These are phyloP conservation scores for Hemisphaericaspora subhashii DNA, from an alignment of 1,139 yeast species.

Conservation along the genomic window DNA sequence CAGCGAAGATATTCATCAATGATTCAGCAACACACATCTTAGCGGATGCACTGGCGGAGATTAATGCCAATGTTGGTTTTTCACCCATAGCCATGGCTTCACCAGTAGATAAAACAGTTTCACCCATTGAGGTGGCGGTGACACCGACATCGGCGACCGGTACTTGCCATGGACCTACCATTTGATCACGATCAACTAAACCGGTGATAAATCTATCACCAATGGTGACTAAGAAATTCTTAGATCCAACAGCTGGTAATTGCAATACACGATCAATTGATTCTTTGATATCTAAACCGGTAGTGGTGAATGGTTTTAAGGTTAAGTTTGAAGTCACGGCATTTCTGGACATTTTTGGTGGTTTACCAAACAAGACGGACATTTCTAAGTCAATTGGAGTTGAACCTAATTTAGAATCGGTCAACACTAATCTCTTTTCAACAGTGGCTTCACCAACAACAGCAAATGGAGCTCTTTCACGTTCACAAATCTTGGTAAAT, in stretches of 20 bases:
- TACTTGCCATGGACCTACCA: constrained; percentile 99
- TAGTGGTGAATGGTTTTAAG: constrained; percentile 48
- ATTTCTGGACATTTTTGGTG: constrained; percentile 90
- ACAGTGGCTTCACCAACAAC: constrained; percentile 94
- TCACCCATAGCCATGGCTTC: constrained; percentile 99
- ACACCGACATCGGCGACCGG: constrained; percentile 99
- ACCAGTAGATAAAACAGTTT: constrained; percentile 69
- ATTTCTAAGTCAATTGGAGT: constrained; percentile 96
- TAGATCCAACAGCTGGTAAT: constrained; percentile 94
- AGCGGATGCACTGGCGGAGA: constrained; percentile 94
- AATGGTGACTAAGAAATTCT: constrained; percentile 90
- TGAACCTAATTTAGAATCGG: constrained; percentile 70
- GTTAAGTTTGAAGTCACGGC: constrained; percentile 65
- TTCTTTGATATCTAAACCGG: constrained; percentile 44
- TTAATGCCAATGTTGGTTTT: constrained; percentile 86
- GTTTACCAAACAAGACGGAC: constrained; percentile 95
- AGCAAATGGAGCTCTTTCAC: constrained; percentile 96
- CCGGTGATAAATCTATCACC: constrained; percentile 98
- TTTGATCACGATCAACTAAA: constrained; percentile 94
- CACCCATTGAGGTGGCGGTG: constrained; percentile 87
- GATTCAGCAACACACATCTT: constrained; percentile 97
- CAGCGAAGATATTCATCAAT: constrained; percentile 82
- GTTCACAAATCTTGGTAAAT: constrained; percentile 78
- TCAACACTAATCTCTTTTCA: constrained; percentile 79
- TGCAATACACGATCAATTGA: constrained; percentile 82